Percentiles rank a stretch among this genome's conserved stretches.
Evolutionary conservation across 2,329 filamentous ascomycete species (phyloP).

Genomic region (Colletotrichum agaves): DNA sequence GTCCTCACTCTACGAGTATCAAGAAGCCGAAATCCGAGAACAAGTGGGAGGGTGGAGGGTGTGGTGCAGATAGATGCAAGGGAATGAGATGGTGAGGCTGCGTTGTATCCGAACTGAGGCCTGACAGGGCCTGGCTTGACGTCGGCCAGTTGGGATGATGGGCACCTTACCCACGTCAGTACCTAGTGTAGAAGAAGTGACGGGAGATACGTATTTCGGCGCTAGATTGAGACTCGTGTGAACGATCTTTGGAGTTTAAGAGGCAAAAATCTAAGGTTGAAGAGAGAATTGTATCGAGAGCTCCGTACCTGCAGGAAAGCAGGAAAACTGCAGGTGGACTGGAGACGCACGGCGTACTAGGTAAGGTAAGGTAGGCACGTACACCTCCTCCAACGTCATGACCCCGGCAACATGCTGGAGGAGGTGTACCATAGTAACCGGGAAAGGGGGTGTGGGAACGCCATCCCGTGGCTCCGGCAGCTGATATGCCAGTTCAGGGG

Average conservation of each 20-base stretch:
- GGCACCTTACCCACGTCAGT: not conserved
- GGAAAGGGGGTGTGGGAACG: conserved; percentile 16
- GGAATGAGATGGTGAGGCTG: not conserved
- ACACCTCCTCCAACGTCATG: too few relatives aligned
- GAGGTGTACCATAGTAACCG: too few relatives aligned
- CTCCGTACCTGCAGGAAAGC: not conserved
- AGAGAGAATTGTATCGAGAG: conserved; percentile 9
- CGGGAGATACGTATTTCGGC: not conserved
- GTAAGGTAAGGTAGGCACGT: not conserved
- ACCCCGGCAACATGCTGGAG: conserved; percentile 35
- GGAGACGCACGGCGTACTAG: too few relatives aligned
- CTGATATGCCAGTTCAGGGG: conserved; percentile 30
- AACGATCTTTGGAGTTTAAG: too few relatives aligned
- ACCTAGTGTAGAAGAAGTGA: not conserved
- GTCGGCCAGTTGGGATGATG: not conserved
- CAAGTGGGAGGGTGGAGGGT: not conserved
- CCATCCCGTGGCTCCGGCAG: conserved; percentile 30
- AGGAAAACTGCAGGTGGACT: too few relatives aligned
- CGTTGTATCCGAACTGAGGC: not conserved
- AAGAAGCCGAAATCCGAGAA: conserved; percentile 30
- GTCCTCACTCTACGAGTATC: not conserved
- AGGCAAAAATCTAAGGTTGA: conserved; percentile 17
- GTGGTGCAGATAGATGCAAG: conserved; percentile 4
- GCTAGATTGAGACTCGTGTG: too few relatives aligned
- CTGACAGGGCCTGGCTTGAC: not conserved